Percentiles rank a stretch among this genome's conserved stretches.
Evolutionary conservation across 306 rosid species (phyloP).

Genomic region (Arachis stenosperma): DNA sequence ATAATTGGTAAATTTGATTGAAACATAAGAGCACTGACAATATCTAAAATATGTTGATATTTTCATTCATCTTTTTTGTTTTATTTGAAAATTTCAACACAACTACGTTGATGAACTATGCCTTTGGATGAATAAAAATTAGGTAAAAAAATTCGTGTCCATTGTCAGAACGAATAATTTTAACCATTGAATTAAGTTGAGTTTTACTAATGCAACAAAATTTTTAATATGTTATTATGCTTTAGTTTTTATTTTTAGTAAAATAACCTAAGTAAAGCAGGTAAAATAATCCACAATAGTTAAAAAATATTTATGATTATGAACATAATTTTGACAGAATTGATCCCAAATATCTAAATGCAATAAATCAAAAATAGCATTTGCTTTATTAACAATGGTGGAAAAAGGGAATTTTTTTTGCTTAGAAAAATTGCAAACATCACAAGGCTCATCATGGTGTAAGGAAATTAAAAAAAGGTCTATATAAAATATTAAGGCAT

Average conservation of each 20-base stretch:
- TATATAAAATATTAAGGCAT: not conserved
- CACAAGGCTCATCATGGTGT: not conserved
- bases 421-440: not conserved
- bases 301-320: not conserved
- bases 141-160: not conserved
- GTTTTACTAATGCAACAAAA: not conserved
- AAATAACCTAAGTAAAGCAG: not conserved
- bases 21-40: not conserved
- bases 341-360: no score
- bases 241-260: not conserved
- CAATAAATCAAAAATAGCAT: no score
- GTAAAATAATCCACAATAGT: not conserved
- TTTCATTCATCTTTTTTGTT: not conserved
- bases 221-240: not conserved
- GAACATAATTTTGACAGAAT: no score
- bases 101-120: not conserved
- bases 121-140: not conserved
- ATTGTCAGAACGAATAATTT: not conserved
- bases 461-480: not conserved
- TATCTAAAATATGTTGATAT: not conserved
- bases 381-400: not conserved
- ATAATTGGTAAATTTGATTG: not conserved
- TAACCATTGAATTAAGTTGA: not conserved
- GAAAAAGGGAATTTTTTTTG: not conserved
- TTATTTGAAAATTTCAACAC: not conserved